Evolutionary conservation across 352 stramenopile genomes (phyloP), one percentile per base, ranked within the genome.

Genomic region (Pythium chondricola): DNA sequence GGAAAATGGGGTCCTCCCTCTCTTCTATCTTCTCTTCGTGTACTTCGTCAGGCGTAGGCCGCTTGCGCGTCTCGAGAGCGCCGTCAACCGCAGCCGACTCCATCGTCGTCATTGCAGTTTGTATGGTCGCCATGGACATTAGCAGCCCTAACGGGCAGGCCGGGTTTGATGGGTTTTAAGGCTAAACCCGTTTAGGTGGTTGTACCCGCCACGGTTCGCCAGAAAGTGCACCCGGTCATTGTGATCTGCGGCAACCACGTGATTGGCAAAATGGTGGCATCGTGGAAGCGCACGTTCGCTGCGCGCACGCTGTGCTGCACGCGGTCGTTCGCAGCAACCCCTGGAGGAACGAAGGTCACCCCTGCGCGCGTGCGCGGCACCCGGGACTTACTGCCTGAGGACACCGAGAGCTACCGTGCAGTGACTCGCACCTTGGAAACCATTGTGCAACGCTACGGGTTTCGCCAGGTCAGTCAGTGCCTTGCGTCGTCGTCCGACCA

Each of bases 311-410:
- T n/a, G 27, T 25, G 37, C 21, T 8, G 44, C 35, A 55, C 33
- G 30, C 45, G 62, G 44, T 65, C 40, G 48, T 37, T 80, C 24
- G 32, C 60, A 2, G 45, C 49, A 2, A 38, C 58, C 6, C 40
- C 47, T 21, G 24, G n/a, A 6, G 38, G 22, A 3, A 64, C 61
- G 49, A 72, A 83, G 37, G 45, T 48, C 1, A 61, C 67, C 30
- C 48, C 54, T 1, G 42, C 90, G 6, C 75, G 79, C 14, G 83
- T 95, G 17, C 71, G 83, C 25, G 83, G 83, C 13, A 95, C 76
- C 11, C 67, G 82, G 24, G 83, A 95, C 25, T 42, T 93, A 46
- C 62, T 88, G 40, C 60, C 67, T 0, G 65, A 85, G 3, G 79
- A 88, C 16, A 65, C 73, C 1, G 66, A 86, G 63, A 65, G 69